phyloP scores from a whole-genome alignment of 192 early-diverging fungal species.

The Coemansia sp. region DNA sequence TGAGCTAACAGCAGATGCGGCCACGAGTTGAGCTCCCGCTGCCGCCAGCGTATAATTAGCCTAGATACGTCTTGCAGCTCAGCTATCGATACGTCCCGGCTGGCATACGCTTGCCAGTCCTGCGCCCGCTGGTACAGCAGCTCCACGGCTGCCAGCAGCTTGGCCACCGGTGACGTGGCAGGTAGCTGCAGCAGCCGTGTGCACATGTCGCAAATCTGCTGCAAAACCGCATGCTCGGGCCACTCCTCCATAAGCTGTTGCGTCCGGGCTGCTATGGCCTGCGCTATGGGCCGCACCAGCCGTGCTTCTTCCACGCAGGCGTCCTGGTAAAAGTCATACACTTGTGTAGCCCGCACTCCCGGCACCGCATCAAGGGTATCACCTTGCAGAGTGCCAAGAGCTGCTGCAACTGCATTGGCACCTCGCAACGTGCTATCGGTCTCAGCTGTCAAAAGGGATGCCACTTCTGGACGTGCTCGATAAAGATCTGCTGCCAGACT shows the following conservation, averaged over 20 bases:
- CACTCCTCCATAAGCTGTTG: constrained; percentile 69
- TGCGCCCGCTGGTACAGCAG: constrained; percentile 81
- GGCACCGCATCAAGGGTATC: background rate
- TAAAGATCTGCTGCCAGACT: constrained; percentile 26
- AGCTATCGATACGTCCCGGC: constrained; percentile 68
- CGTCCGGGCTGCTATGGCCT: constrained; percentile 60
- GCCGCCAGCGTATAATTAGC: constrained; percentile 87
- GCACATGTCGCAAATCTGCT: constrained; percentile 67
- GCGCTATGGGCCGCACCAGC: constrained; percentile 61
- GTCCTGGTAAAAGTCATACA: constrained; percentile 91
- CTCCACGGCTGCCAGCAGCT: constrained; percentile 87
- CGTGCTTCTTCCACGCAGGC: constrained; percentile 72
- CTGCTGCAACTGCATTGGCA: constrained; percentile 37
- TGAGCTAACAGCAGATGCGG: constrained; percentile 79
- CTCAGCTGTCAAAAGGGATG: background rate
- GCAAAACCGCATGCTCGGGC: constrained; percentile 88
- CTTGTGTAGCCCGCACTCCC: constrained; percentile 32
- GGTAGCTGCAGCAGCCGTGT: constrained; percentile 64
- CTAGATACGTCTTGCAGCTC: constrained; percentile 62
- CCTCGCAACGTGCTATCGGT: constrained; percentile 27
- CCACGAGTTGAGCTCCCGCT: constrained; percentile 89
- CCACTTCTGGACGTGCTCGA: constrained; percentile 15
- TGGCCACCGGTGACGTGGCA: constrained; percentile 78
- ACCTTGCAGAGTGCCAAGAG: constrained; percentile 9
- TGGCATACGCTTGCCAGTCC: constrained; percentile 93